These are phyloP conservation scores for Hypomontagnella submonticulosa DNA, from an alignment of 495 filamentous ascomycete species.

Conservation along the genomic window DNA sequence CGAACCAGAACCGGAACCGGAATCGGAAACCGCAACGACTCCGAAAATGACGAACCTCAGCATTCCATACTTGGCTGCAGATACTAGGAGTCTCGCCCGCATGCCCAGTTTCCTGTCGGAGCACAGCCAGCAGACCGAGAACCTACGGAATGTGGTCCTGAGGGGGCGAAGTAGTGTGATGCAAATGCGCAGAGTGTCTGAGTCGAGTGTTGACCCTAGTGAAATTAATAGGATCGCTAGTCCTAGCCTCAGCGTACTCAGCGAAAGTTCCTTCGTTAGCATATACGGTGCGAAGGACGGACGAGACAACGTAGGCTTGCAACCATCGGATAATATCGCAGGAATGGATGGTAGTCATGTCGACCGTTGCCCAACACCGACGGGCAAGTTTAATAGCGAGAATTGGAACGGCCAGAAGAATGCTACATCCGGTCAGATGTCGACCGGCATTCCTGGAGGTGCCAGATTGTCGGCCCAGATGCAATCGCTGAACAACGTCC, in stretches of 20 bases:
- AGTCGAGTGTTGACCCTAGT: slow-evolving; percentile 51
- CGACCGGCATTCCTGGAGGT: slow-evolving; percentile 16
- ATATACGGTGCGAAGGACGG: slow-evolving; percentile 64
- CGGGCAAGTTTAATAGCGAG: slow-evolving; percentile 20
- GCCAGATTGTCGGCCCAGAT: slow-evolving; percentile 46
- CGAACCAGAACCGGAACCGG: slow-evolving; percentile 17
- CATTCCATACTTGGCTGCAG: slow-evolving; percentile 22
- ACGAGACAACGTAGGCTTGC: slow-evolving; percentile 36
- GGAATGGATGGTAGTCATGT: slow-evolving; percentile 46
- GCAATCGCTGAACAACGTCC: slow-evolving; percentile 54
- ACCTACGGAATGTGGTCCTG: slow-evolving; percentile 71
- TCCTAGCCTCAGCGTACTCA: slow-evolving; percentile 78
- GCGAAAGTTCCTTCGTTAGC: slow-evolving; percentile 81
- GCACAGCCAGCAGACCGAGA: slow-evolving; percentile 69
- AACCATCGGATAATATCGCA: slow-evolving; percentile 38
- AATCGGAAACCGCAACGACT: slow-evolving; percentile 19
- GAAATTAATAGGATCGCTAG: slow-evolving; percentile 60
- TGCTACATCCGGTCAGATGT: slow-evolving; percentile 6
- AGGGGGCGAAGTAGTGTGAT: slow-evolving; percentile 58
- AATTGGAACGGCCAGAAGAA: slow-evolving; percentile 5
- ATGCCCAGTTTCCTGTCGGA: slow-evolving; percentile 77
- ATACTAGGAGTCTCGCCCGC: slow-evolving; percentile 53
- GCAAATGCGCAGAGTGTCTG: slow-evolving; percentile 52
- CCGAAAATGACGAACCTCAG: slow-evolving; percentile 40
- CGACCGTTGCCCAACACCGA: slow-evolving; percentile 31